Evolutionary conservation across 78 protist genomes (phyloP).

Genomic region (Isochrysis galbana): DNA sequence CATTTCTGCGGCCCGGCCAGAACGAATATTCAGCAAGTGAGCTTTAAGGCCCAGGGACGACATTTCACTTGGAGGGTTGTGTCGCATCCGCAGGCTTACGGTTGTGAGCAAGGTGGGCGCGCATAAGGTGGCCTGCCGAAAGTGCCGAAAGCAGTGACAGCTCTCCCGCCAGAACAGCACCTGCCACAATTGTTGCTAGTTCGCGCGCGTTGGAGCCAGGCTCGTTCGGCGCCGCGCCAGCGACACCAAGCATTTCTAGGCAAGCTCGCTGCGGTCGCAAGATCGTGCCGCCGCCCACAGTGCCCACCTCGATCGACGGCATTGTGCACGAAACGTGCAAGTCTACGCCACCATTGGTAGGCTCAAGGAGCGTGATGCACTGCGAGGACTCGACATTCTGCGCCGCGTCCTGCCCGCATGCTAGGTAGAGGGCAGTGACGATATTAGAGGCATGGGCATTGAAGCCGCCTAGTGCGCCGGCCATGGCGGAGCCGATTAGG

Average conservation of each 20-base stretch:
- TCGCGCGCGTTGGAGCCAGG: constrained; percentile 73
- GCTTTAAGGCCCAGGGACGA: too few species aligned
- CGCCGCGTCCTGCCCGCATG: constrained; percentile 93
- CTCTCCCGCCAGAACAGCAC: constrained; percentile 93
- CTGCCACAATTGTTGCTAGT: constrained; percentile 76
- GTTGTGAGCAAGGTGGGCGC: constrained; percentile 66
- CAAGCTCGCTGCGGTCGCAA: constrained; percentile 82
- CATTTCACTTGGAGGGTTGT: too few species aligned
- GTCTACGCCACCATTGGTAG: constrained; percentile 31
- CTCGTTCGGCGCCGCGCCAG: constrained; percentile 59
- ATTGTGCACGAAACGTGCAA: constrained; percentile 81
- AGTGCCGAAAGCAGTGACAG: constrained; percentile 87
- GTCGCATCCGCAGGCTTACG: neutral
- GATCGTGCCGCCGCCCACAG: constrained; percentile 96
- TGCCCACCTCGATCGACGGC: constrained; percentile 96
- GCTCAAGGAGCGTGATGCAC: constrained; percentile 91
- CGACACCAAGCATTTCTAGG: constrained; percentile 75
- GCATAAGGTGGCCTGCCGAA: constrained; percentile 76
- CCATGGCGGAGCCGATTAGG: constrained; percentile 92
- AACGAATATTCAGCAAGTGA: too few species aligned
- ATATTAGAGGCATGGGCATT: constrained; percentile 96
- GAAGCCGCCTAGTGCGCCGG: constrained; percentile 86
- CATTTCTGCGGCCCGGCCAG: too few species aligned
- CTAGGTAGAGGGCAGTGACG: constrained; percentile 93
- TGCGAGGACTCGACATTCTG: constrained; percentile 90